Percentiles rank a stretch among this genome's conserved stretches.
These are phyloP conservation scores for Melastoma malabathricum DNA, from an alignment of 345 rosid genomes.

Conservation along the genomic window DNA sequence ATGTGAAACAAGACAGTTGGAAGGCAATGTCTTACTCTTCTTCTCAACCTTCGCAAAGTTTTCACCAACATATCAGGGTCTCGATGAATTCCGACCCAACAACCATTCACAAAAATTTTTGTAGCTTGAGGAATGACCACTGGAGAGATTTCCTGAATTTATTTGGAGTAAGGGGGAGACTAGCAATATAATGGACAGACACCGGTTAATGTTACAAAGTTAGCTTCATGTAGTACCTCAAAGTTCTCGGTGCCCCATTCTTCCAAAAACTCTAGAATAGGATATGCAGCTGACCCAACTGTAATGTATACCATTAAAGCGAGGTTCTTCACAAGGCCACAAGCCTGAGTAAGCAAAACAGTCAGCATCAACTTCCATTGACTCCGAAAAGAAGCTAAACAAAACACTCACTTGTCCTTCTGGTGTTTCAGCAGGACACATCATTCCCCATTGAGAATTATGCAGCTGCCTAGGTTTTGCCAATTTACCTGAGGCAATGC, in stretches of 20 bases:
- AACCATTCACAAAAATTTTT: slow-evolving; percentile 88
- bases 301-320: slow-evolving; percentile 98
- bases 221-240: slow-evolving; percentile 40
- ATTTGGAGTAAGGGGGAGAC: not conserved
- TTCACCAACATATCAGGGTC: slow-evolving; percentile 98
- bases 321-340: slow-evolving; percentile 94
- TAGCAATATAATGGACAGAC: too few species aligned
- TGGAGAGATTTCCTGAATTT: slow-evolving; percentile 80
- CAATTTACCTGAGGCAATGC: slow-evolving; percentile 53
- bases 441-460: slow-evolving; percentile 99
- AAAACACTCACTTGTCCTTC: slow-evolving; percentile 80
- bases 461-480: slow-evolving; percentile 97
- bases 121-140: slow-evolving; percentile 94
- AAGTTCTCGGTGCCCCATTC: slow-evolving; percentile 98
- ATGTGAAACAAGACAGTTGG: not conserved
- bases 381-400: not conserved
- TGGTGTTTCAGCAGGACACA: slow-evolving; percentile 99
- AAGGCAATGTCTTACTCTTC: slow-evolving; percentile 44
- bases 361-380: too few species aligned
- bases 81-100: slow-evolving; percentile 98
- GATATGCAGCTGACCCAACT: slow-evolving; percentile 92
- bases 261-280: slow-evolving; percentile 83
- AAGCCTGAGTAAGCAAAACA: slow-evolving; percentile 38
- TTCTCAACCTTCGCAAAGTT: slow-evolving; percentile 78
- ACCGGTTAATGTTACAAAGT: too few species aligned